Percentiles rank a stretch among this genome's conserved stretches.
Conservation (phyloP, 73 alveolate genomes). For the Paraurostyla sp. region DNA sequence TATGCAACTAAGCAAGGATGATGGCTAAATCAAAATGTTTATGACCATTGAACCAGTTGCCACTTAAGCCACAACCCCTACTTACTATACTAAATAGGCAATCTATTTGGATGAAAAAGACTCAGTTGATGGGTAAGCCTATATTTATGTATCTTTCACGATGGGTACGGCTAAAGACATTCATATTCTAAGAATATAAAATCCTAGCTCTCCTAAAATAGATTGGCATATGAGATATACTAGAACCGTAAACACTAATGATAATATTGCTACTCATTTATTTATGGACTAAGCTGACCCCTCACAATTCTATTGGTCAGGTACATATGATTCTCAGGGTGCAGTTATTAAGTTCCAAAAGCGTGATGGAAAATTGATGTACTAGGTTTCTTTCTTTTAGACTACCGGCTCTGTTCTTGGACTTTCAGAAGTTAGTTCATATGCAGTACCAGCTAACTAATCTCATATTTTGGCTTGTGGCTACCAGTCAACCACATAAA, state of each 20-base stretch:
- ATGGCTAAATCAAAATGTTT: constrained; percentile 52
- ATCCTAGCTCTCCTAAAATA: not conserved
- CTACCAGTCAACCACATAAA: not conserved
- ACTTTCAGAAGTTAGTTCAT: not conserved
- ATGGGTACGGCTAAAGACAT: constrained; percentile 26
- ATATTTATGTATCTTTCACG: constrained; percentile 23
- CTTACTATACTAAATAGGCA: constrained; percentile 6
- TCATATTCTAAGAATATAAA: constrained; percentile 3
- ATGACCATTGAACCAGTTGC: constrained; percentile 28
- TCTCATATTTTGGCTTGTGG: constrained; percentile 12
- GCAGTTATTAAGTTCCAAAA: constrained; percentile 31
- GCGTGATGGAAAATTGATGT: constrained; percentile 6
- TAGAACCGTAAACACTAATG: not conserved
- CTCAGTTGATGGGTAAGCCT: constrained; percentile 26
- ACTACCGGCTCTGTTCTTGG: not conserved
- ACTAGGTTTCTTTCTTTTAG: not conserved
- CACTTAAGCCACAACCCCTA: constrained; percentile 5
- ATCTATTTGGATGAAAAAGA: constrained; percentile 41
- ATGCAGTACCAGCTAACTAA: not conserved
- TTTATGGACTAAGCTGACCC: not conserved
- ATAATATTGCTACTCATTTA: not conserved
- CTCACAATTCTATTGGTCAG: not conserved
- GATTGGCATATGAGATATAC: constrained; percentile 13
- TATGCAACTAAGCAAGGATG: constrained; percentile 28
- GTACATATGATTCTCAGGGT: not conserved